Conservation (phyloP, 1,139 yeast species). For the Diutina scorzettiae region DNA sequence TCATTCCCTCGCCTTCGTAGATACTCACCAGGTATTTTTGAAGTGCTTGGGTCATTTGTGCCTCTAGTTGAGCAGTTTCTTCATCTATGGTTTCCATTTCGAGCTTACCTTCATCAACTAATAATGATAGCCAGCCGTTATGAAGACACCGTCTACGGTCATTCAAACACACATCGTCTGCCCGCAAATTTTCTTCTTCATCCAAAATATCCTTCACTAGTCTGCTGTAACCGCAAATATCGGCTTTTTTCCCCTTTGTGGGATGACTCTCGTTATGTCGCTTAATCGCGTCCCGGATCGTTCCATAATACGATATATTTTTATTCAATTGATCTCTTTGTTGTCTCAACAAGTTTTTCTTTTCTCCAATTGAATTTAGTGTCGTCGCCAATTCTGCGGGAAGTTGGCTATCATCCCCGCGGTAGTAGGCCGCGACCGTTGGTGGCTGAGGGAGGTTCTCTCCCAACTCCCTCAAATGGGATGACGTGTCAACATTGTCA, state of each 20-base stretch:
- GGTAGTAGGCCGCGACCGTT: constrained; percentile 21
- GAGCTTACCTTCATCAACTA: constrained; percentile 32
- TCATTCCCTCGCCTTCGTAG: constrained; percentile 14
- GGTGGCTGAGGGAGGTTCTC: constrained; percentile 28
- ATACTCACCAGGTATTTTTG: constrained; percentile 25
- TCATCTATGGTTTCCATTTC: constrained; percentile 17
- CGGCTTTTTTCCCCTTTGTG: constrained; percentile 17
- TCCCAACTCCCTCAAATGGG: constrained; percentile 18
- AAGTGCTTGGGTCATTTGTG: constrained; percentile 15
- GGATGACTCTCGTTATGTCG: constrained; percentile 24
- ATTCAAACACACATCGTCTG: constrained; percentile 31
- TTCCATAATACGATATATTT: constrained; percentile 15
- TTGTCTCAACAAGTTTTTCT: constrained; percentile 9
- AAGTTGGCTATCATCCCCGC: constrained; percentile 23
- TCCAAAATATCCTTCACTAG: constrained; percentile 8
- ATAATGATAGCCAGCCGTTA: constrained; percentile 51
- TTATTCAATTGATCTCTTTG: constrained; percentile 13
- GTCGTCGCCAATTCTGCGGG: constrained; percentile 15
- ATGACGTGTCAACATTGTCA: constrained; percentile 12
- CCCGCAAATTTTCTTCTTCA: not conserved
- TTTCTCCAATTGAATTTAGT: not conserved
- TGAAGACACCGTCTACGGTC: constrained; percentile 62
- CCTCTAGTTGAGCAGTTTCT: constrained; percentile 14
- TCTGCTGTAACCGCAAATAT: constrained; percentile 23
- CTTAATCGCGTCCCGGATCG: constrained; percentile 25